phyloP scores from a whole-genome alignment of 1,284 basidiomycete species.

The Erythrobasidium hasegawianum region DNA sequence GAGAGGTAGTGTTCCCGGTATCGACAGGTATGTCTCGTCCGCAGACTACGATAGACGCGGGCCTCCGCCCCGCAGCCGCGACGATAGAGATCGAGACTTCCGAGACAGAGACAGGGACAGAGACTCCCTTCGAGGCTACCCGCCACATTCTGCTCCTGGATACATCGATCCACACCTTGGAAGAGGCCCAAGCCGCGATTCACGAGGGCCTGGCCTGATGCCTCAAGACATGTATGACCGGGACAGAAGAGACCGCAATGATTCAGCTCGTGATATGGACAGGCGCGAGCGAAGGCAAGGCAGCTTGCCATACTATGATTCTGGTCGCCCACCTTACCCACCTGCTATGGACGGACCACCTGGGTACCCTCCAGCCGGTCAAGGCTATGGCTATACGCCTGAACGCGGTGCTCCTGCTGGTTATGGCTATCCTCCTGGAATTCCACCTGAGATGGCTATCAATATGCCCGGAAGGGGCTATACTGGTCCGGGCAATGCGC shows the following conservation, averaged over 20 bases:
- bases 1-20: no score
- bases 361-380: neutral
- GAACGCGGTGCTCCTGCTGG: neutral
- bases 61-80: no score
- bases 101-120: slow-evolving; percentile 3
- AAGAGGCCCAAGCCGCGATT: no score
- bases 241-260: slow-evolving; percentile 9
- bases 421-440: neutral
- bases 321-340: neutral
- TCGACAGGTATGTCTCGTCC: no score
- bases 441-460: neutral
- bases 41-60: no score
- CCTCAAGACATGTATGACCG: neutral
- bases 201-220: no score
- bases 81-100: neutral
- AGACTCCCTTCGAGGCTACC: neutral
- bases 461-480: no score
- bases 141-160: no score
- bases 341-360: no score
- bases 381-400: neutral
- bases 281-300: slow-evolving; percentile 7
- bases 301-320: slow-evolving; percentile 7
- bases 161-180: no score
- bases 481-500: neutral
- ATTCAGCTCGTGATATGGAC: slow-evolving; percentile 17